Conservation (phyloP, 2,329 filamentous ascomycete genomes). For the Microdochium trichocladiopsis region DNA sequence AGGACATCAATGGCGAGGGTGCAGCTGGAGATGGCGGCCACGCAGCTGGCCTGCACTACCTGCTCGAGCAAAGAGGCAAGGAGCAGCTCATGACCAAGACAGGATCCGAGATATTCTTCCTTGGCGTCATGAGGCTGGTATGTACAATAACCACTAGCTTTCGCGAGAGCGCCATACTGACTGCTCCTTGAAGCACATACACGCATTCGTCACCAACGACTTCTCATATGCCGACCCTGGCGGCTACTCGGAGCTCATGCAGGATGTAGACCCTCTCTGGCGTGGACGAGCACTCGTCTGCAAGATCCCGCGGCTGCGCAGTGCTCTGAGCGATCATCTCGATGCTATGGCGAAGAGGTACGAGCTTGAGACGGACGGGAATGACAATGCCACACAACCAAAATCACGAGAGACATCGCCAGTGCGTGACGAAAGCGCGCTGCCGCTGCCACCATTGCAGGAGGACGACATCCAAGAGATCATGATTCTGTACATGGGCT, state of each 20-base stretch:
- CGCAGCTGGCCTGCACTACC: conserved; percentile 22
- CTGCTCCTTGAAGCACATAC: conserved; percentile 17
- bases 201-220: conserved; percentile 22
- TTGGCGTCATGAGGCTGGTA: conserved; percentile 21
- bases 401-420: neutral
- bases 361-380: neutral
- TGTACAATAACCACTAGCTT: conserved; percentile 3
- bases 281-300: conserved; percentile 22
- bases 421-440: neutral
- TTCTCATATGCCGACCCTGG: conserved; percentile 19
- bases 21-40: conserved; percentile 20
- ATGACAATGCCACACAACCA: no score
- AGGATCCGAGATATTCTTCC: conserved; percentile 21
- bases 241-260: conserved; percentile 16
- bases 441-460: neutral
- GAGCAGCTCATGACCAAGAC: conserved; percentile 19
- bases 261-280: conserved; percentile 20
- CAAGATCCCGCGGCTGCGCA: conserved; percentile 5
- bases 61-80: conserved; percentile 20
- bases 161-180: neutral
- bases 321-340: neutral
- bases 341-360: neutral
- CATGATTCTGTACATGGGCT: neutral
- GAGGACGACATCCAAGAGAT: neutral
- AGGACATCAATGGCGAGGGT: conserved; percentile 24